Evolutionary conservation across 768 basidiomycete genomes (phyloP).

Genomic region (Coprinopsis cinerea): DNA sequence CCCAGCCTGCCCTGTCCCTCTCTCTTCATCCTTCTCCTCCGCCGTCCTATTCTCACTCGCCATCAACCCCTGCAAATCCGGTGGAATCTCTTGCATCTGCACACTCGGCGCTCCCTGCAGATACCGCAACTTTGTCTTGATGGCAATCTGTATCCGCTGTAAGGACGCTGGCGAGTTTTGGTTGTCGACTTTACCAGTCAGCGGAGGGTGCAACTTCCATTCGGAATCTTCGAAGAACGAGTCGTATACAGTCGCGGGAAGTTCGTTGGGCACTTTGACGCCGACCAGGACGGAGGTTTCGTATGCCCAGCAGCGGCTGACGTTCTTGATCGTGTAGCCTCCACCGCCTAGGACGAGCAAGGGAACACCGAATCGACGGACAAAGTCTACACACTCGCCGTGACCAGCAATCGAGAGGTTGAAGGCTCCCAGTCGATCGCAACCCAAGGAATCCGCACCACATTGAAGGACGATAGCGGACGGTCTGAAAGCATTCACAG

Average conservation of each 20-base stretch:
- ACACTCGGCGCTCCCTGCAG: slow-evolving; percentile 96
- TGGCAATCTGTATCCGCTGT: slow-evolving; percentile 80
- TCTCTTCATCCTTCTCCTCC: slow-evolving; percentile 70
- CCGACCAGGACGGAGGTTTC: slow-evolving; percentile 93
- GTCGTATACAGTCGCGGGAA: slow-evolving; percentile 88
- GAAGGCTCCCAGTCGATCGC: slow-evolving; percentile 93
- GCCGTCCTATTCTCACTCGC: slow-evolving; percentile 62
- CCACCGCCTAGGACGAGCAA: slow-evolving; percentile 91
- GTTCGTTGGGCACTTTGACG: slow-evolving; percentile 73
- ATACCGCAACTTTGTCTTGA: slow-evolving; percentile 85
- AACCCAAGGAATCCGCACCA: slow-evolving; percentile 93
- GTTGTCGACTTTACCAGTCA: slow-evolving; percentile 90
- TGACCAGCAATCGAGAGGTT: slow-evolving; percentile 97
- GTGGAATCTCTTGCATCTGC: slow-evolving; percentile 93
- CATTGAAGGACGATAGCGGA: slow-evolving; percentile 92
- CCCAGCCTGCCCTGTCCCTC: slow-evolving; percentile 47
- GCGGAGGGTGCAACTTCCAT: slow-evolving; percentile 89
- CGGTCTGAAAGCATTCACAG: slow-evolving; percentile 83
- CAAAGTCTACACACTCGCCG: slow-evolving; percentile 97
- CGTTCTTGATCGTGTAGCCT: slow-evolving; percentile 95
- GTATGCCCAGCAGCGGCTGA: slow-evolving; percentile 98
- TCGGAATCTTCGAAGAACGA: slow-evolving; percentile 88
- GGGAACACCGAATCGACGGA: slow-evolving; percentile 87
- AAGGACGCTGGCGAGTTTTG: slow-evolving; percentile 79
- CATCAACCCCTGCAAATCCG: slow-evolving; percentile 75